Evolutionary conservation across 495 filamentous ascomycete genomes (phyloP).

Genomic region (Penicillium arizonense): DNA sequence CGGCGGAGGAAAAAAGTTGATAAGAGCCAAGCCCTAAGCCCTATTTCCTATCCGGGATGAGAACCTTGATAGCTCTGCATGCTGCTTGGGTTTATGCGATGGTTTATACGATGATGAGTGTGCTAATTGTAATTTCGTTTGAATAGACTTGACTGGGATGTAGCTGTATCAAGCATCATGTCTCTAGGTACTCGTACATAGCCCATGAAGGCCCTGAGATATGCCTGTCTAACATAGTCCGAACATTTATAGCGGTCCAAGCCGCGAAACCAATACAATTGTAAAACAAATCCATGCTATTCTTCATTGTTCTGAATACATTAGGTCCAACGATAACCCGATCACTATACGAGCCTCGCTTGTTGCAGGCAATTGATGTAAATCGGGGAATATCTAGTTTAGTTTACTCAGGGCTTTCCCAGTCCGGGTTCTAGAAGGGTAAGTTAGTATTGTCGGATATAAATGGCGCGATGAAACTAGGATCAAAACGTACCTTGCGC

Average conservation of each 20-base stretch:
- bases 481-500: constrained; percentile 72
- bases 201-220: neutral
- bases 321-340: constrained; percentile 34
- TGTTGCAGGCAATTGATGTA: constrained; percentile 17
- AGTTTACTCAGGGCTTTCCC: constrained; percentile 43
- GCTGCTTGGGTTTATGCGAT: too few relatives aligned
- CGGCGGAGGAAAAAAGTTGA: constrained; percentile 32
- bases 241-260: neutral
- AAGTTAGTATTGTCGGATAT: constrained; percentile 22
- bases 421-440: constrained; percentile 50
- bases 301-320: constrained; percentile 43
- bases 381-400: constrained; percentile 18
- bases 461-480: neutral
- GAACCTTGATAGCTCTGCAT: constrained; percentile 7
- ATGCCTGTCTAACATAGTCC: neutral
- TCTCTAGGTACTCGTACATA: neutral
- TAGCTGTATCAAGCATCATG: neutral
- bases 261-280: neutral
- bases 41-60: constrained; percentile 36
- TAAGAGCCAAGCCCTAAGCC: constrained; percentile 43
- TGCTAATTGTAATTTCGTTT: neutral
- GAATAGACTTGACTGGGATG: neutral
- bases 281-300: constrained; percentile 29
- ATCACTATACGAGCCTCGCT: constrained; percentile 16
- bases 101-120: too few relatives aligned